Base-by-base conservation (phyloP, 2,329 filamentous ascomycete species). In the Nectriaceae sp. region DNA sequence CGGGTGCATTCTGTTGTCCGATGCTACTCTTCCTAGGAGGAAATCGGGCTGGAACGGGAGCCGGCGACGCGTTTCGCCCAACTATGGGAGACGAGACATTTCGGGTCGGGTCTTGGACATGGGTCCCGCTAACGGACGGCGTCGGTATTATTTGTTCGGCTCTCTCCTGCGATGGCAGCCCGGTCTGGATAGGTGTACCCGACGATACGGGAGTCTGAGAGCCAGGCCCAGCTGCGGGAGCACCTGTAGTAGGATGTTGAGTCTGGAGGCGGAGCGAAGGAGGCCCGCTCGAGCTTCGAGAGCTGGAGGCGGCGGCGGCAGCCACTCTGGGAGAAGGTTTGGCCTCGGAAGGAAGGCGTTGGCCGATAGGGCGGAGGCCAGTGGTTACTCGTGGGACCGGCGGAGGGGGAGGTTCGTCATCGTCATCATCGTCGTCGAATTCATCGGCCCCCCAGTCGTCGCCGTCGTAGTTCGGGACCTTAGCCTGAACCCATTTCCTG, bases 401-500 rank as follows among this genome's bases (percentile, higher is more conserved):
- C 26, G 58, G 60, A 24, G 75, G 71, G 42, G 73, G 69, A 21
- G 70, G 69, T 36, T 75, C 70, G 6, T 65, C 61, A 29, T 79
- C 77, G 35, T 82, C 79, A 45, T 84, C 72, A 4, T 78, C 75
- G 24, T 85, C 80, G n/a, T 83, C 80, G 49, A 83, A 80, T 8
- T 85, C 82, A 29, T 87, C 84, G 47, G 78, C 87, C 29, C 90
- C 93, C 92, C 93, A 97, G 64, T 96, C 93, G 62, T 95, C 91
- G 54, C 92, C 93, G 62, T 93, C 92, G 65, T 97, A 97, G 65
- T 84, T 89, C 60, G 88, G 85, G 49, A 84, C 79, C 69, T 92
- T 93, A 29, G 93, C 93, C 63, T 96, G 88, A 31, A 93, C 87
- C 93, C 93, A 97, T 80, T 96, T 96, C 71, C 87, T 89, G 46